Evolutionary conservation across 768 basidiomycete genomes (phyloP), one percentile per base, ranked within the genome.

Genomic region (Russula sp.): DNA sequence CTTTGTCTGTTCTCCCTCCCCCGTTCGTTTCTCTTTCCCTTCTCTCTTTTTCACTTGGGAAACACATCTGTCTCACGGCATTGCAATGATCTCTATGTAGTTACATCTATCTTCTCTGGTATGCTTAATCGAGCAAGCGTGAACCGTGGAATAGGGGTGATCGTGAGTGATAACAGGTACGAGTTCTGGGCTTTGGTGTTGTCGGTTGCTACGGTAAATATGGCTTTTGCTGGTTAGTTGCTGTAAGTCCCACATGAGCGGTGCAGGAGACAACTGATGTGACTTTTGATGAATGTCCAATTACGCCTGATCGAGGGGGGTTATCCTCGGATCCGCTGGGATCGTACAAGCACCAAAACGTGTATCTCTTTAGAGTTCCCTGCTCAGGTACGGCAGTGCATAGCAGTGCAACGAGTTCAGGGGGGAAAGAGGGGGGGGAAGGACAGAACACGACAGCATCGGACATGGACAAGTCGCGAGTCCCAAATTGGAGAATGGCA

Each of bases 191-290:
- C 14, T 43, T 42, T 48, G 3, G 16, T 49, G 9, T 47, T 10
- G 10, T 48, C 35, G 5, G 56, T 58, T 16, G 29, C 38, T 9
- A 46, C 59, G 59, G 59, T 11, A 36, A 36, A 47, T 34, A 35
- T 48, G 36, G 6, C 59, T 55, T 41, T 54, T 55, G 59, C 25
- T 22, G 52, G 52, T 48, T 60, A 55, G 59, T 46, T 43, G 49
- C 14, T 39, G 43, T 48, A 46, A 16, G 45, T 36, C 18, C 36
- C 18, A n/a, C 1, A 10, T 36, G 52, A 58, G 61, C 61, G 39
- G 52, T 63, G 61, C 58, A 63, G 1, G 32, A 29, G 39, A 48
- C 57, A 34, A 59, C 57, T 59, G 57, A 59, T 63, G 61, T 36
- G 22, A 52, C 16, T 41, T 54, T 51, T 60, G 59, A 60, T 60